phyloP scores from a whole-genome alignment of 139 green algal genomes.

The Yamagishiella unicocca region DNA sequence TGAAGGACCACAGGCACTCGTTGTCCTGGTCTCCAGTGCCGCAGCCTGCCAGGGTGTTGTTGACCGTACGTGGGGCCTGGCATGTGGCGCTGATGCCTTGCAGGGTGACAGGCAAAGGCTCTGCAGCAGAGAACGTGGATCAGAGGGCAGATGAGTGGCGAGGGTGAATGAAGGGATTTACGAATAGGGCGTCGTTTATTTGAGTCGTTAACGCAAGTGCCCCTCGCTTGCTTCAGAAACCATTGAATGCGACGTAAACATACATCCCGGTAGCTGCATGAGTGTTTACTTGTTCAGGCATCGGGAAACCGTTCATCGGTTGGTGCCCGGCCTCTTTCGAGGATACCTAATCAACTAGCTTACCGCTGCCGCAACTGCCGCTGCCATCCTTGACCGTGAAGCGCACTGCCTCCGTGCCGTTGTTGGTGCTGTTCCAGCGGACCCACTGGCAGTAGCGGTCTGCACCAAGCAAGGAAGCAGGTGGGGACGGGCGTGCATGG shows the following conservation, averaged over 20 bases:
- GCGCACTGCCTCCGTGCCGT: not conserved
- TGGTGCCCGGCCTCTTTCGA: not conserved
- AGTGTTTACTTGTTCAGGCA: too few relatives aligned
- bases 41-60: not conserved
- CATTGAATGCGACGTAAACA: too few relatives aligned
- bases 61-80: not conserved
- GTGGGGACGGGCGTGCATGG: too few relatives aligned
- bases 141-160: too few relatives aligned
- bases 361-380: not conserved
- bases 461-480: not conserved
- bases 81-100: not conserved
- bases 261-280: too few relatives aligned
- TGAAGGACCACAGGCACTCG: not conserved
- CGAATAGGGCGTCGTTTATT: too few relatives aligned
- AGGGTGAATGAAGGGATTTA: too few relatives aligned
- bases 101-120: not conserved
- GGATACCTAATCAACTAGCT: not conserved
- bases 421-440: not conserved
- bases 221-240: too few relatives aligned
- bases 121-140: not conserved
- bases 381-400: constrained; percentile 17
- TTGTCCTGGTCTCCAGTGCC: not conserved
- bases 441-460: constrained; percentile 16
- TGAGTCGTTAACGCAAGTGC: too few relatives aligned
- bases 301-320: too few relatives aligned